Percentiles rank a stretch among this genome's conserved stretches.
These are phyloP conservation scores for Hypomyces rosellus DNA, from an alignment of 2,329 filamentous ascomycete genomes.

Conservation along the genomic window DNA sequence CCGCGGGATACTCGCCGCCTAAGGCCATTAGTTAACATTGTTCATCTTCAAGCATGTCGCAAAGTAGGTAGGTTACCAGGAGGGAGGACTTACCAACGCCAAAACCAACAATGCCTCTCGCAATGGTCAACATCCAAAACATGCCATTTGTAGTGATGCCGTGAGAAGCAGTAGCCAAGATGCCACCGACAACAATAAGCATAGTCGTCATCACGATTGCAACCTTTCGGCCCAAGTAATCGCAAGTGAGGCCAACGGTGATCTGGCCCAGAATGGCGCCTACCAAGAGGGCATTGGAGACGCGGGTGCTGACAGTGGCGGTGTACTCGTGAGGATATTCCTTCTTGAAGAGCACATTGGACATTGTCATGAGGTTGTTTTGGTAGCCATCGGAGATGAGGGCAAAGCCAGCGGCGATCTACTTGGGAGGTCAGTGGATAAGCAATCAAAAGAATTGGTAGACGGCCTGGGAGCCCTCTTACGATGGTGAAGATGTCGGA, in stretches of 20 bases:
- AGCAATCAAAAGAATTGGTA: no score
- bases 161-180: constrained; percentile 39
- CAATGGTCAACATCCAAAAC: constrained; percentile 47
- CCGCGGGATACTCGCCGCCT: constrained; percentile 41
- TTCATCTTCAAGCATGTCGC: neutral
- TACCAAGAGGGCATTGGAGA: constrained; percentile 35
- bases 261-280: constrained; percentile 38
- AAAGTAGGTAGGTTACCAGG: no score
- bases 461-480: neutral
- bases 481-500: constrained; percentile 24
- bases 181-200: constrained; percentile 40
- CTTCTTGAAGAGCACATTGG: constrained; percentile 25
- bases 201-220: constrained; percentile 41
- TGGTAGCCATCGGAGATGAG: constrained; percentile 32
- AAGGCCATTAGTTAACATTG: neutral
- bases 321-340: constrained; percentile 31
- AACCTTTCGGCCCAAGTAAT: constrained; percentile 42
- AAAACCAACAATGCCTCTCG: constrained; percentile 43
- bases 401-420: constrained; percentile 27
- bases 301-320: constrained; percentile 31
- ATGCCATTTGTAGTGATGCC: constrained; percentile 41
- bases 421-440: neutral
- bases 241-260: constrained; percentile 37
- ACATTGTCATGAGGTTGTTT: constrained; percentile 32
- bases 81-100: constrained; percentile 26